These are phyloP conservation scores for Knoxdaviesia proteae DNA, from an alignment of 2,329 filamentous ascomycete genomes.

Conservation along the genomic window DNA sequence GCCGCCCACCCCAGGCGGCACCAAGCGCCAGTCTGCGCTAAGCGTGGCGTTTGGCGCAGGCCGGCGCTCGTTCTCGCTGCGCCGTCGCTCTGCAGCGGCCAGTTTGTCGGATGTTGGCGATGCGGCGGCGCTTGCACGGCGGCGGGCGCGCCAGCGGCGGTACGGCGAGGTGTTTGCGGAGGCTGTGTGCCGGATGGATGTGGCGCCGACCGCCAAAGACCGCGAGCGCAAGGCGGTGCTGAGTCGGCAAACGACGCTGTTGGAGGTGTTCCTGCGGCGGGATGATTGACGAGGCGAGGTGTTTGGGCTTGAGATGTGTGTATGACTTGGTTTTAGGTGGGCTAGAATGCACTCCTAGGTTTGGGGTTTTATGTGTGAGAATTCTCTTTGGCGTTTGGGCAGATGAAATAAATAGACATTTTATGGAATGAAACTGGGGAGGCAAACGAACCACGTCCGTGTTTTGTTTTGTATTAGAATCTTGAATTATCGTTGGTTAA, in stretches of 20 bases:
- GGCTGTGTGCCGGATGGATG: slow-evolving; percentile 34
- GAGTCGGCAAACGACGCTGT: slow-evolving; percentile 41
- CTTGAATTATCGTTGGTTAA: too few species aligned
- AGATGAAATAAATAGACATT: too few species aligned
- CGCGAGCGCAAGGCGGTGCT: slow-evolving; percentile 28
- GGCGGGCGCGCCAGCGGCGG: slow-evolving; percentile 35
- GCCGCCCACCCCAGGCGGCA: slow-evolving; percentile 2
- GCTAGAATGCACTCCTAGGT: too few species aligned
- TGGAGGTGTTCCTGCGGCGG: slow-evolving; percentile 43
- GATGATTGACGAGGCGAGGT: slow-evolving; percentile 7
- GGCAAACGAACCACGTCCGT: too few species aligned
- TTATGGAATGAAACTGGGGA: too few species aligned
- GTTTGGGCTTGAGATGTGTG: too few species aligned
- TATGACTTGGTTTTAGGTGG: too few species aligned
- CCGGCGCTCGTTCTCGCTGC: slow-evolving; percentile 10
- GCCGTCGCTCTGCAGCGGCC: slow-evolving; percentile 6
- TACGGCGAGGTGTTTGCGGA: slow-evolving; percentile 45
- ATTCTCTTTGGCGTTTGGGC: too few species aligned
- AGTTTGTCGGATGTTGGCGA: background rate
- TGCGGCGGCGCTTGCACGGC: slow-evolving; percentile 18
- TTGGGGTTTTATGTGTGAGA: too few species aligned
- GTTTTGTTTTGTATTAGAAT: too few species aligned
- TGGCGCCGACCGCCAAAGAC: slow-evolving; percentile 25
- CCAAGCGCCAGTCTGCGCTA: slow-evolving; percentile 11
- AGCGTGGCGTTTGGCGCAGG: slow-evolving; percentile 18